Evolutionary conservation across 768 basidiomycete species (phyloP), one percentile per base, ranked within the genome.

Genomic region (Collybiopsis confluens): DNA sequence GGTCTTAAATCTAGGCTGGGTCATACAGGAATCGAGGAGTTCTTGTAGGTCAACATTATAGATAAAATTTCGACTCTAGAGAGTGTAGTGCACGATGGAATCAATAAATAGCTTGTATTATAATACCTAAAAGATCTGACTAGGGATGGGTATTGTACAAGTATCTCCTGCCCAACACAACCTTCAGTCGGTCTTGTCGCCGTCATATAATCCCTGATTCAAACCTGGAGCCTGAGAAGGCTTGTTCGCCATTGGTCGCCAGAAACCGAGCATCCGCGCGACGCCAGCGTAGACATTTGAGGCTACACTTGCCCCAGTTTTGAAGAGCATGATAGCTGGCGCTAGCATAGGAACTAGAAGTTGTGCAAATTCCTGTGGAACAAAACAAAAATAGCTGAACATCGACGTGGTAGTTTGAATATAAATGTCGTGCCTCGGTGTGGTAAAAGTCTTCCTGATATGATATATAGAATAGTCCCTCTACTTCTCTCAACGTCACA

Each of bases 361-460:
- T 7, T 70, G 63, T n/a, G 70, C 64, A 36, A 80, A 67, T 36
- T 81, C 76, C 72, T 77, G 45, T 27, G 30, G 6, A 20, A 18
- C 23, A 24, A 41, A 11, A 3, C 8, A 33, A 9, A 20, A 42
- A 9, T 23, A 41, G 15, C 23, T 16, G 54, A n/a, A 6, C 23
- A 10, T 33, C 20, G 43, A 27, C 24, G 50, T 16, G 20, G 13
- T 10, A 7, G 9, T 20, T 3, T 24, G 18, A 20, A 42, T 21
- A 38, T n/a, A n/a, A 3, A 16, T 15, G 18, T 65, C 63, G 13
- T 53, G 77, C 81, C 55, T 80, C 78, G 2, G 83, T 73, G 58
- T 80, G 79, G 56, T 78, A 79, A 52, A 81, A 77, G 60, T 85
- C 82, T 59, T 86, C 82, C 58, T 87, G 83, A 48, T 69, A 64